phyloP scores from a whole-genome alignment of 306 rosid species.

The Pachyrhizus erosus region DNA sequence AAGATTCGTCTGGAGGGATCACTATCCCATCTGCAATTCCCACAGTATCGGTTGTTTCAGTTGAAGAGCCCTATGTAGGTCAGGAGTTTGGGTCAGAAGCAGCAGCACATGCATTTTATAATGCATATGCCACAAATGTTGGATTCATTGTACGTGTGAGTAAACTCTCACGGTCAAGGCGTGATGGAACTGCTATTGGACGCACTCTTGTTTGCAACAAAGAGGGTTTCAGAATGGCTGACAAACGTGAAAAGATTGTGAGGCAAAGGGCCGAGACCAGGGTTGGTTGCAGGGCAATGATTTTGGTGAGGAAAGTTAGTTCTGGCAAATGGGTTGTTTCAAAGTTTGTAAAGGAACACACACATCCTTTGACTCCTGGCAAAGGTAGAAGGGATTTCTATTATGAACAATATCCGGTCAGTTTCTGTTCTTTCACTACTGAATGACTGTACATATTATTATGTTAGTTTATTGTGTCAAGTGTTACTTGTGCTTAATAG shows the following conservation, averaged over 20 bases:
- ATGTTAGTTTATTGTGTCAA: slow-evolving; percentile 18
- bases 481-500: background rate
- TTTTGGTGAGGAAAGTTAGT: slow-evolving; percentile 80
- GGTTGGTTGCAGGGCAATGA: slow-evolving; percentile 97
- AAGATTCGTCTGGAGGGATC: slow-evolving; percentile 61
- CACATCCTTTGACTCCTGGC: slow-evolving; percentile 86
- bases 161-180: slow-evolving; percentile 95
- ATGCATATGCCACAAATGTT: slow-evolving; percentile 78
- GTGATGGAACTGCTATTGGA: slow-evolving; percentile 92
- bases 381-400: slow-evolving; percentile 83
- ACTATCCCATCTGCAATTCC: slow-evolving; percentile 59
- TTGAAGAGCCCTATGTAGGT: slow-evolving; percentile 86
- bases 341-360: slow-evolving; percentile 85
- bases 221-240: slow-evolving; percentile 97
- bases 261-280: slow-evolving; percentile 97
- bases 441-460: background rate
- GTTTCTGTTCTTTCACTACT: slow-evolving; percentile 44
- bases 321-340: slow-evolving; percentile 95
- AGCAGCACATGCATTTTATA: slow-evolving; percentile 92
- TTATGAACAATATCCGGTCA: slow-evolving; percentile 87
- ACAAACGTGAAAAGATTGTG: slow-evolving; percentile 91
- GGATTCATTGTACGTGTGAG: slow-evolving; percentile 95
- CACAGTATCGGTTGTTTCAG: slow-evolving; percentile 52
- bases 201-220: slow-evolving; percentile 97
- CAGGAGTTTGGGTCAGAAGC: slow-evolving; percentile 94